Base-by-base conservation (phyloP, 129 eudicot species). In the Lactuca saligna region DNA sequence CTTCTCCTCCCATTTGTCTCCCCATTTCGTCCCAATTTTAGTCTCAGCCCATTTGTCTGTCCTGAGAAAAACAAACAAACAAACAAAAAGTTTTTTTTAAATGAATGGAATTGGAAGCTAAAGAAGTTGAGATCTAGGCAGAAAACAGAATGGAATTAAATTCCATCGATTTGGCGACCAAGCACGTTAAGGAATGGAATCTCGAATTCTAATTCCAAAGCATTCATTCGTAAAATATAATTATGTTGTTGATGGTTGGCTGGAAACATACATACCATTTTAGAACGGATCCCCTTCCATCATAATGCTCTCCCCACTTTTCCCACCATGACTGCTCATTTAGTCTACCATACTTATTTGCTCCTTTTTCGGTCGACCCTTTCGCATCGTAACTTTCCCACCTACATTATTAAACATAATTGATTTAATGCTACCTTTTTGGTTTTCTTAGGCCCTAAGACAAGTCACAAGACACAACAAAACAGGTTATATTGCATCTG, bases 41-140 rank as follows among this genome's bases (percentile, higher is more conserved):
- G 95, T 86, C 83, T 88, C 91, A 17, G 96, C 98, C 98, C 98
- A 91, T 70, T 91, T 91, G 60, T 91, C 98, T 73, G 95, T 91
- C 98, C 96, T 88, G 86, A 34, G 49, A 74, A 57, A 25, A 17
- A 71, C 63, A 54, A 34, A 31, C 37, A 41, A 17, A 63, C 3
- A 56, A 75, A 37, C n/a, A 34, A 68, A 25, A 0, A 25, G 20
- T 20, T 25, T 25, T 25, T 25, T 25, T 25, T 25, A 25, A 25
- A 25, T 25, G 29, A 25, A 25, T 25, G 29, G 29, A 25, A 25
- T 25, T 25, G 29, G 29, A 25, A 25, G 29, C 29, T 25, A 25
- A 25, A 25, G 29, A 25, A 25, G 1, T 25, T 25, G 29, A 25
- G 1, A 25, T 25, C 29, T 25, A 0, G 29, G 1, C 29, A 25